These are phyloP conservation scores for Alternaria postmessia DNA, from an alignment of 2,329 filamentous ascomycete species.

Conservation along the genomic window DNA sequence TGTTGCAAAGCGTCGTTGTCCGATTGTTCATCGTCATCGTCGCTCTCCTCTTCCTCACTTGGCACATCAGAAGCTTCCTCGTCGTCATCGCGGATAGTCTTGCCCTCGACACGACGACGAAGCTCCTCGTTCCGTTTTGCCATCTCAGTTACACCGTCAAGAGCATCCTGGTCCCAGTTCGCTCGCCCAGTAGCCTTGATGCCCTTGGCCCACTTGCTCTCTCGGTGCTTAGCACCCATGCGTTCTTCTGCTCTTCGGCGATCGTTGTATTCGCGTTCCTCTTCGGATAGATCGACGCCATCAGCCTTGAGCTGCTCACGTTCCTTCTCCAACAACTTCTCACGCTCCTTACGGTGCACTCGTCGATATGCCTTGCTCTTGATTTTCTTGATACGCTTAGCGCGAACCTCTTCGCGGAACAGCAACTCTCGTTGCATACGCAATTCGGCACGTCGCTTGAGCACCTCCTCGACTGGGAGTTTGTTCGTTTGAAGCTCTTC, in stretches of 20 bases:
- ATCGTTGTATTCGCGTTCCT: constrained; percentile 72
- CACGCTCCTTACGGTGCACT: constrained; percentile 82
- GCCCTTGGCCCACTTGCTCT: constrained; percentile 92
- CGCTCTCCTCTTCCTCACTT: constrained; percentile 61
- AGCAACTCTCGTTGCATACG: constrained; percentile 83
- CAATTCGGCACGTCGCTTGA: constrained; percentile 75
- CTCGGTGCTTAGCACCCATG: constrained; percentile 83
- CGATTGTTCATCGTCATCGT: constrained; percentile 70
- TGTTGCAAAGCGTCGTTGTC: constrained; percentile 49
- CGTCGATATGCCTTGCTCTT: constrained; percentile 96
- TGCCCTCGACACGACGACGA: constrained; percentile 79
- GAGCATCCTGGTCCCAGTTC: constrained; percentile 88
- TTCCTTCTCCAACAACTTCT: constrained; percentile 66
- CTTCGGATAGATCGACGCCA: constrained; percentile 68
- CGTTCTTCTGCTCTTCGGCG: constrained; percentile 81
- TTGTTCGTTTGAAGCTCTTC: constrained; percentile 76
- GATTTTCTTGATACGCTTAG: constrained; percentile 97
- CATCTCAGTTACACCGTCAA: constrained; percentile 79
- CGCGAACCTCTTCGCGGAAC: constrained; percentile 86
- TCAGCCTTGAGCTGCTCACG: constrained; percentile 65
- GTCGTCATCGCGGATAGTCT: constrained; percentile 60
- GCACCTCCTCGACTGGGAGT: constrained; percentile 75
- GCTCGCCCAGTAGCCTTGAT: constrained; percentile 80
- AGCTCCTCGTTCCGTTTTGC: constrained; percentile 84
- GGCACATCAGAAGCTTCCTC: constrained; percentile 56